These are phyloP conservation scores for Colletotrichum sp. DNA, from an alignment of 2,329 filamentous ascomycete species.

Conservation along the genomic window DNA sequence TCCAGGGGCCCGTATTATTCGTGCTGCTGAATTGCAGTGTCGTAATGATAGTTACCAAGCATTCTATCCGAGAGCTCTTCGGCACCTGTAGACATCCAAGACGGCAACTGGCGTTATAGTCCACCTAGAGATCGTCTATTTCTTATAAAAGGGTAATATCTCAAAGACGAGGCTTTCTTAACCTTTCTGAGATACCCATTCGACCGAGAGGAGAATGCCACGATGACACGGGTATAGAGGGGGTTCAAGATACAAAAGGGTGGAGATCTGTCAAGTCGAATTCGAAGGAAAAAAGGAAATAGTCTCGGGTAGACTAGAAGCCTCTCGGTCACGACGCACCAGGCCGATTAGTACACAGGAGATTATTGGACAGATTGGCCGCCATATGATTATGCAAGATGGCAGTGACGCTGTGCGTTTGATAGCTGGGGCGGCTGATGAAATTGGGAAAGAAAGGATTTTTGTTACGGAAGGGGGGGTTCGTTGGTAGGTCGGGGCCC, in stretches of 20 bases:
- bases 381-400: not conserved
- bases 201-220: not conserved
- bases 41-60: not conserved
- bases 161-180: not conserved
- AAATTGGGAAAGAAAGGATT: not conserved
- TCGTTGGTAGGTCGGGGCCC: not conserved
- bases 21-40: not conserved
- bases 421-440: not conserved
- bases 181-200: not conserved
- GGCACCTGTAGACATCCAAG: not conserved
- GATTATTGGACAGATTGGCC: not conserved
- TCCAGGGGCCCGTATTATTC: not conserved
- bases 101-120: not conserved
- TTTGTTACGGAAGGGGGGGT: not conserved
- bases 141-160: too few relatives aligned
- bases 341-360: not conserved
- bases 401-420: not conserved
- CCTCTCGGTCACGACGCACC: not conserved
- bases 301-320: not conserved
- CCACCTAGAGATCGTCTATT: not conserved
- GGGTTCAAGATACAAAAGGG: not conserved
- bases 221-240: not conserved
- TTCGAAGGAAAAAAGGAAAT: not conserved
- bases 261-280: not conserved
- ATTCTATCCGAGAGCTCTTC: not conserved